These are phyloP conservation scores for Stephanodiscus minutulus DNA, from an alignment of 108 stramenopile species.

Conservation along the genomic window DNA sequence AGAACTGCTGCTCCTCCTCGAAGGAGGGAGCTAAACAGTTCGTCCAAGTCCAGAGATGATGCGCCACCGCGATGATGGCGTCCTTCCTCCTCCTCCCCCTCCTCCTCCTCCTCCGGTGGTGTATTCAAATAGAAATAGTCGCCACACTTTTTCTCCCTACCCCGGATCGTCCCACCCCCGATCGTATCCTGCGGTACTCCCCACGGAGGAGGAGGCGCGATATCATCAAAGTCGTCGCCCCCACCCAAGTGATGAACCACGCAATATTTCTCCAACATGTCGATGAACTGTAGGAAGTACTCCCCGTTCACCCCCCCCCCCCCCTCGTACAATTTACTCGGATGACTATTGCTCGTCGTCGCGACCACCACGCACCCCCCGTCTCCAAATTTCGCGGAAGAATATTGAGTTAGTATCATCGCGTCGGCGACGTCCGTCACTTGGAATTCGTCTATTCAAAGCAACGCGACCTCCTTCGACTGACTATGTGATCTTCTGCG, in stretches of 20 bases:
- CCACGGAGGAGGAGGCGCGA: too few species aligned
- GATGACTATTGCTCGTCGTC: conserved; percentile 96
- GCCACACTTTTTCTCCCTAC: conserved; percentile 12
- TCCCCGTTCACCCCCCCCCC: conserved; percentile 93
- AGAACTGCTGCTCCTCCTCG: too few species aligned
- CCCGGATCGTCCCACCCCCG: conserved; percentile 19
- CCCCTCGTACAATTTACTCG: conserved; percentile 92
- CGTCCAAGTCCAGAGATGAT: conserved; percentile 24
- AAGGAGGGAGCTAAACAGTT: conserved; percentile 23
- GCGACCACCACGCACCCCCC: conserved; percentile 88
- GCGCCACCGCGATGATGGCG: too few species aligned
- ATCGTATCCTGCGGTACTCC: conserved; percentile 41
- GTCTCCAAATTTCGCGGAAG: conserved; percentile 66
- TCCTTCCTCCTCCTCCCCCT: conserved; percentile 9
- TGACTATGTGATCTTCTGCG: too few species aligned
- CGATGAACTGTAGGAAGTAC: conserved; percentile 95
- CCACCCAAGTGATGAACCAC: conserved; percentile 70
- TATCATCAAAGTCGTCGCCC: too few species aligned
- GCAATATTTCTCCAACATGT: conserved; percentile 76
- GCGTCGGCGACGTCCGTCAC: conserved; percentile 98
- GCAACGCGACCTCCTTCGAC: conserved; percentile 62
- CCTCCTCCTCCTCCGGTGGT: too few species aligned
- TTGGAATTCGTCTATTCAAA: conserved; percentile 99
- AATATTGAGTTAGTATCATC: conserved; percentile 81
- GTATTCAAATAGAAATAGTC: conserved; percentile 35